Conservation (phyloP, 108 stramenopile genomes). For the Aurantiochytrium sp. region DNA sequence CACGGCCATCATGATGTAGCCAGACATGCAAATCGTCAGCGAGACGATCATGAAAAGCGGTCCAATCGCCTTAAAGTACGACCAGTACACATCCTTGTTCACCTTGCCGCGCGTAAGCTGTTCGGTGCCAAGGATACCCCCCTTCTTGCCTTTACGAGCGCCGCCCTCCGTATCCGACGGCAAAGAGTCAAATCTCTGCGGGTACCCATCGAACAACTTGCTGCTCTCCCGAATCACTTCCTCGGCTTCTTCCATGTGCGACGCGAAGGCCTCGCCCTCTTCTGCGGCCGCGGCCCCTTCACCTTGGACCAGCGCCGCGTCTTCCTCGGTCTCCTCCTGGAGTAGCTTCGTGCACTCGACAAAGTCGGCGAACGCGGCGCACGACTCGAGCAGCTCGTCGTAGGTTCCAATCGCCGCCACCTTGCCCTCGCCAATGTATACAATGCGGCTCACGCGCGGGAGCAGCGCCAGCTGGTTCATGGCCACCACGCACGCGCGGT, state of each 20-base stretch:
- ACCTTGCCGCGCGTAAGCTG: constrained; percentile 1
- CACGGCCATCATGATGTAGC: constrained; percentile 36
- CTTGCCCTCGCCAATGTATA: constrained; percentile 68
- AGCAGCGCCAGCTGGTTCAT: constrained; percentile 88
- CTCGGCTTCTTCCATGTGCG: not conserved
- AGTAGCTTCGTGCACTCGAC: not conserved
- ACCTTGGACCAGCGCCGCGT: not conserved
- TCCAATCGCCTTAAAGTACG: constrained; percentile 2
- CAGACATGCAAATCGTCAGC: constrained; percentile 35
- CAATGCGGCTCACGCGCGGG: constrained; percentile 52
- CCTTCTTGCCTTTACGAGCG: no score
- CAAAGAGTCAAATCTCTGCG: no score
- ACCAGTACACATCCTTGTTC: not conserved
- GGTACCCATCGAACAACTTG: not conserved
- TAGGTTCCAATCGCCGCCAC: constrained; percentile 66
- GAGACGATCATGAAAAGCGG: not conserved
- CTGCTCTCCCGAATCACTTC: not conserved
- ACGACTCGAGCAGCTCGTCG: constrained; percentile 59
- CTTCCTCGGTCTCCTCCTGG: constrained; percentile 34
- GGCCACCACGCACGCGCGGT: constrained; percentile 57
- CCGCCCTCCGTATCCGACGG: no score
- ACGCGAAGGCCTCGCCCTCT: not conserved
- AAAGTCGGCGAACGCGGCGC: constrained; percentile 27
- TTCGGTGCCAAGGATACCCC: constrained; percentile 31
- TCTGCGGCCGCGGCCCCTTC: no score